phyloP scores from a whole-genome alignment of 2,329 filamentous ascomycete species.

The Penicillium sp. region DNA sequence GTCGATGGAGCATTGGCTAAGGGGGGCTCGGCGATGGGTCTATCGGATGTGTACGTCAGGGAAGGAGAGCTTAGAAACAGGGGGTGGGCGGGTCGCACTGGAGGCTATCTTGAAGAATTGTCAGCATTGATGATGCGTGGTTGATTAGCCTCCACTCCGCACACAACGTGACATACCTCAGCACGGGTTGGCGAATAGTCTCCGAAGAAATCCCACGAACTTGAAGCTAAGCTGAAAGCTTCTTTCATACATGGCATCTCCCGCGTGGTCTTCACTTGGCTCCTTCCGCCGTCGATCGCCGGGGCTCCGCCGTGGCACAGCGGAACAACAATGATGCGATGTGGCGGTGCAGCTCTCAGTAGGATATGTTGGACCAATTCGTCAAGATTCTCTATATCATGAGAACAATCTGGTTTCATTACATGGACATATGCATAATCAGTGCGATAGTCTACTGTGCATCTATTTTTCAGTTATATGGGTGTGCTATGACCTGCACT shows the following conservation, averaged over 20 bases:
- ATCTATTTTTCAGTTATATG: too few relatives aligned
- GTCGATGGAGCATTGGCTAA: conserved; percentile 29
- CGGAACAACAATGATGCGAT: conserved; percentile 36
- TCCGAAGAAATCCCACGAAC: conserved; percentile 2
- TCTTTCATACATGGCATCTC: conserved; percentile 15
- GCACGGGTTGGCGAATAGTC: background rate
- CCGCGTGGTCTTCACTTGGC: conserved; percentile 23
- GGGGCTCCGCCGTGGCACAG: conserved; percentile 27
- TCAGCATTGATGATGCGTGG: conserved; percentile 15
- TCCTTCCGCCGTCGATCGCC: conserved; percentile 37
- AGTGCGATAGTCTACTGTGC: too few relatives aligned
- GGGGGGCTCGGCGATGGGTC: background rate
- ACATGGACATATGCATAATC: too few relatives aligned
- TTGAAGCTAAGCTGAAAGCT: conserved; percentile 7
- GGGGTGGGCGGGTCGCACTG: conserved; percentile 16
- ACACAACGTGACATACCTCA: background rate
- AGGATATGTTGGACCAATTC: too few relatives aligned
- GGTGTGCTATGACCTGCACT: too few relatives aligned
- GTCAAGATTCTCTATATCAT: too few relatives aligned
- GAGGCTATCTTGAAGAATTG: conserved; percentile 13
- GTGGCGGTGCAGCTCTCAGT: conserved; percentile 30
- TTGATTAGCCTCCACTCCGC: conserved; percentile 3
- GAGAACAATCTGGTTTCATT: too few relatives aligned
- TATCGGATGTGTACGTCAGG: background rate
- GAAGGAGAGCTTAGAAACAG: conserved; percentile 18